phyloP scores from a whole-genome alignment of 345 rosid species.

The Toxicodendron radicans region DNA sequence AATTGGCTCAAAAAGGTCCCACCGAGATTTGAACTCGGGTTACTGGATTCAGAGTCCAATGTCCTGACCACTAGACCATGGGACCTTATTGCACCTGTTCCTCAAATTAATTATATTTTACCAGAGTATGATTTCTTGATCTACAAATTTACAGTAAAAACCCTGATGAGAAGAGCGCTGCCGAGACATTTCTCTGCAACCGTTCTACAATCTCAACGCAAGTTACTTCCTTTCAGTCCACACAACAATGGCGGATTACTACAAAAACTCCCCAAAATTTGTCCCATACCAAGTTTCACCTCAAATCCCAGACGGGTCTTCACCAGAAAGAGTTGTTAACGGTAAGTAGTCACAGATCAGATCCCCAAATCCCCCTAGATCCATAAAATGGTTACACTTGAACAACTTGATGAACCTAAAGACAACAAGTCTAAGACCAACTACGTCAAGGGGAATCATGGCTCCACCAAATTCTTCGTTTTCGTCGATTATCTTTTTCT shows the following conservation, averaged over 20 bases:
- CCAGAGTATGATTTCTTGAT: fast-evolving
- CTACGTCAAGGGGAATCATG: slow-evolving; percentile 53
- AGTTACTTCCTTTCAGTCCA: slow-evolving; percentile 4
- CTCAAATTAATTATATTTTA: too few species aligned
- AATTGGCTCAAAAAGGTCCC: slow-evolving; percentile 40
- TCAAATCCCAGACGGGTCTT: slow-evolving; percentile 40
- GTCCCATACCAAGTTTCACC: slow-evolving; percentile 15
- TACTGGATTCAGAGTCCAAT: slow-evolving; percentile 95
- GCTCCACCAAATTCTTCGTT: slow-evolving; percentile 62
- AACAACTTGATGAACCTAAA: slow-evolving; percentile 27
- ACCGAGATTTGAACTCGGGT: slow-evolving; percentile 99
- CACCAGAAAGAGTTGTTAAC: neutral
- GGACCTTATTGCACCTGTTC: slow-evolving; percentile 22
- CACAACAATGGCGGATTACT: slow-evolving; percentile 31
- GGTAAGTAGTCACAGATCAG: neutral
- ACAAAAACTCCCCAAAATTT: slow-evolving; percentile 16
- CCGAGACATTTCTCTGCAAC: slow-evolving; percentile 21
- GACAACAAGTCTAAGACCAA: slow-evolving; percentile 21
- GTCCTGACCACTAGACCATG: slow-evolving; percentile 92
- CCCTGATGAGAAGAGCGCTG: slow-evolving; percentile 39
- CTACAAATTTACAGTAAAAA: fast-evolving
- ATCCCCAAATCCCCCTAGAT: neutral
- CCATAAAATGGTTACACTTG: slow-evolving; percentile 25
- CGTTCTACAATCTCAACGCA: slow-evolving; percentile 21
- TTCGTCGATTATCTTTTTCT: slow-evolving; percentile 71